Conservation (phyloP, 495 filamentous ascomycete species). For the Aspergillus ostianus region DNA sequence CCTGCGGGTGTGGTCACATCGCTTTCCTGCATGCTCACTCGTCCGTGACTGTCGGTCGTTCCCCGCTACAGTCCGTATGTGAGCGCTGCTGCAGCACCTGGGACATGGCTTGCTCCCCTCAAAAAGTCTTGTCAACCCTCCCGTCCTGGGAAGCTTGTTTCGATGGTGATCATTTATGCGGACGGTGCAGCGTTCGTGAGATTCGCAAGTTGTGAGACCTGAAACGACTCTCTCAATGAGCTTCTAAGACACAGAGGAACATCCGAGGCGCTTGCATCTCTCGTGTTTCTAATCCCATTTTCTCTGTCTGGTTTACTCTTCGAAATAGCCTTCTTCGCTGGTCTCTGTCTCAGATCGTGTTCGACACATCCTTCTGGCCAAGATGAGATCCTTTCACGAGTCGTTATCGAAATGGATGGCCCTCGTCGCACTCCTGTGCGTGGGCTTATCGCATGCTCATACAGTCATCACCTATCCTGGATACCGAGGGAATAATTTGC, state of each 20-base stretch:
- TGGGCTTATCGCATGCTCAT: slow-evolving; percentile 65
- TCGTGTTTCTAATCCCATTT: slow-evolving; percentile 7
- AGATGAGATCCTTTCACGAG: slow-evolving; percentile 25
- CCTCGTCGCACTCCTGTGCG: slow-evolving; percentile 48
- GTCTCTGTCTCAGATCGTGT: not conserved
- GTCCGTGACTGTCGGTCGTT: slow-evolving; percentile 19
- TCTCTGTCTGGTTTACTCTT: not conserved
- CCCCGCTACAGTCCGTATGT: slow-evolving; percentile 15
- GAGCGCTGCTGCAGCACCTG: slow-evolving; percentile 14
- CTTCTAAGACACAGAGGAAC: slow-evolving; percentile 2
- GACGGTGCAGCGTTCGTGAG: not conserved
- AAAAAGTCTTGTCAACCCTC: slow-evolving; percentile 38
- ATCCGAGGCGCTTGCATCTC: slow-evolving; percentile 14
- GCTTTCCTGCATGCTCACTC: slow-evolving; percentile 33
- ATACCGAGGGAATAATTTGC: slow-evolving; percentile 91
- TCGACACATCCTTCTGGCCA: slow-evolving; percentile 10
- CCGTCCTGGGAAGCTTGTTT: slow-evolving; percentile 31
- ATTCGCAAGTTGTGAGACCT: slow-evolving; percentile 2
- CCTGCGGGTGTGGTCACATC: slow-evolving; percentile 41
- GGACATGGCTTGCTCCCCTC: slow-evolving; percentile 28
- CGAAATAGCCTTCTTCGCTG: not conserved
- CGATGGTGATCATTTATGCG: slow-evolving; percentile 21
- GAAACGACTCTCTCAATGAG: slow-evolving; percentile 6
- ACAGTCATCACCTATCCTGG: slow-evolving; percentile 90
- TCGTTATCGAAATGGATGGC: slow-evolving; percentile 51